Conservation (phyloP, 2,329 filamentous ascomycete genomes). For the Fusarium odoratissimum region DNA sequence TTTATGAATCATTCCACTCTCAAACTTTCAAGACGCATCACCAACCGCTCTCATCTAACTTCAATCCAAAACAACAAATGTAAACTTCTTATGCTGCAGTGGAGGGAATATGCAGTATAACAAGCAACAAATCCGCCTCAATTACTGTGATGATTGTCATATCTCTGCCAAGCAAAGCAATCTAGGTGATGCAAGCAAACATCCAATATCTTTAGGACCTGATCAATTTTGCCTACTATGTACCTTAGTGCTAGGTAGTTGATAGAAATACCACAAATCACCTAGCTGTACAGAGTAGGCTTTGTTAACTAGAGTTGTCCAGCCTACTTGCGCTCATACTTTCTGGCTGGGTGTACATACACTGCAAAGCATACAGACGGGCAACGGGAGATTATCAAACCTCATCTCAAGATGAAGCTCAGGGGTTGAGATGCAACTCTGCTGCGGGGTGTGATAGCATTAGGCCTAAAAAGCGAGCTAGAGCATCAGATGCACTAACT, state of each 20-base stretch:
- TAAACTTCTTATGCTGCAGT: background rate
- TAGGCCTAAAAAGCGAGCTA: conserved; percentile 14
- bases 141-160: conserved; percentile 1
- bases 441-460: conserved; percentile 39
- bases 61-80: background rate
- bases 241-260: background rate
- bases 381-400: conserved; percentile 30
- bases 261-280: background rate
- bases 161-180: background rate
- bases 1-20: conserved; percentile 25
- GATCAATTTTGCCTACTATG: background rate
- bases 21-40: conserved; percentile 9
- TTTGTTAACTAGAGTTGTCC: background rate
- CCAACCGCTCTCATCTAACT: background rate
- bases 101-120: background rate
- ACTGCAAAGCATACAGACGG: conserved; percentile 1
- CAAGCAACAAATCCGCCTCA: background rate
- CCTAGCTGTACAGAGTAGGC: background rate
- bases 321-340: background rate
- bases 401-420: conserved; percentile 23
- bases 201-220: background rate
- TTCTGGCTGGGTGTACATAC: background rate
- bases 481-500: conserved; percentile 40
- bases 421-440: conserved; percentile 37
- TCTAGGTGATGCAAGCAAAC: background rate